A percentile compares a stretch with the other conserved stretches of the same genome.
phyloP scores from a whole-genome alignment of 2,329 filamentous ascomycete genomes.

The Davidsoniella australis region DNA sequence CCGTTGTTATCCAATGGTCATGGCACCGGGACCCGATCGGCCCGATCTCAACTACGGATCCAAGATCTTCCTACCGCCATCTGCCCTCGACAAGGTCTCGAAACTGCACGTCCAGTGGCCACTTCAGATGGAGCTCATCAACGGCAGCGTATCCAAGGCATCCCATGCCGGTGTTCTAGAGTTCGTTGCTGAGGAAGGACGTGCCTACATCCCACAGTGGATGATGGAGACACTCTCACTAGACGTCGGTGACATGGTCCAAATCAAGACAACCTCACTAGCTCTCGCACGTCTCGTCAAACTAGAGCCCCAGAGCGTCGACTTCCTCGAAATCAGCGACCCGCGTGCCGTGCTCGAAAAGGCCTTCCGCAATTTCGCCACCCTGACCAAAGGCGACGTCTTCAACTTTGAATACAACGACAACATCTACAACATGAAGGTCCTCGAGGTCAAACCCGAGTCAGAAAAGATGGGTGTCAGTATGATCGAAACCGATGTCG shows the following conservation, averaged over 20 bases:
- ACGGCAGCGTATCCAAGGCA: slow-evolving; percentile 61
- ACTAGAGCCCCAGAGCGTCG: slow-evolving; percentile 80
- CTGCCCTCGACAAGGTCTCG: slow-evolving; percentile 90
- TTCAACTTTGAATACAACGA: slow-evolving; percentile 98
- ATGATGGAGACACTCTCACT: slow-evolving; percentile 85
- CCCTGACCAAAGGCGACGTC: slow-evolving; percentile 79
- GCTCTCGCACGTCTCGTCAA: slow-evolving; percentile 87
- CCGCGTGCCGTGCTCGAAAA: slow-evolving; percentile 95
- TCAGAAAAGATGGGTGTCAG: slow-evolving; percentile 72
- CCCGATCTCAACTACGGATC: slow-evolving; percentile 88
- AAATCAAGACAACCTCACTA: slow-evolving; percentile 87
- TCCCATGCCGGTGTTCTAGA: slow-evolving; percentile 92
- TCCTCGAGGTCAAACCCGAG: slow-evolving; percentile 82
- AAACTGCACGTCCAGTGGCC: slow-evolving; percentile 93
- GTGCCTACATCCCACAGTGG: slow-evolving; percentile 93
- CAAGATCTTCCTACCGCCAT: slow-evolving; percentile 95
- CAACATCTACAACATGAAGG: slow-evolving; percentile 78
- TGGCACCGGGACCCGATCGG: slow-evolving; percentile 81
- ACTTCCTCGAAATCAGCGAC: slow-evolving; percentile 92
- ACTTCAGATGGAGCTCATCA: slow-evolving; percentile 89
- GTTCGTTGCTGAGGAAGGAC: slow-evolving; percentile 93
- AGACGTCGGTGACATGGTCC: slow-evolving; percentile 83
- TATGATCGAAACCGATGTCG: slow-evolving; percentile 90
- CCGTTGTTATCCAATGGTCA: slow-evolving; percentile 85
- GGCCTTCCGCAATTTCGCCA: slow-evolving; percentile 89